These are phyloP conservation scores for Neurospora sp. DNA, from an alignment of 495 filamentous ascomycete genomes.

Conservation along the genomic window DNA sequence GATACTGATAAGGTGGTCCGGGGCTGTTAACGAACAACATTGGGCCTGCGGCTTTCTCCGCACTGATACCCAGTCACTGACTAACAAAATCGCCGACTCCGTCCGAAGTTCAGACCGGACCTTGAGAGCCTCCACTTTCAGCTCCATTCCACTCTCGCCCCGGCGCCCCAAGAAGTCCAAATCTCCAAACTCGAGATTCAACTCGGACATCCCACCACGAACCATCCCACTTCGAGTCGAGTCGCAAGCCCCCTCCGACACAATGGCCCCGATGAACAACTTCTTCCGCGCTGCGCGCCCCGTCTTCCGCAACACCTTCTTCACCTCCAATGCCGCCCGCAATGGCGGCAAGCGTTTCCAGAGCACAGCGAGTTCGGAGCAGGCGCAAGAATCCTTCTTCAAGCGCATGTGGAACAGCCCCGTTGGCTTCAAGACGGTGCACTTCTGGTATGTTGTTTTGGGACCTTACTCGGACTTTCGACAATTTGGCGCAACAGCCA, in stretches of 20 bases:
- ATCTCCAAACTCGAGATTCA: not conserved
- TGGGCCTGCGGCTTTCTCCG: not conserved
- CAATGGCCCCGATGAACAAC: constrained; percentile 28
- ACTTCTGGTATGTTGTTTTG: constrained; percentile 63
- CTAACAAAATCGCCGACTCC: not conserved
- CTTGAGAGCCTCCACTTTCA: not conserved
- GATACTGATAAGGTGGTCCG: not conserved
- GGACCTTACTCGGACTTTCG: not conserved
- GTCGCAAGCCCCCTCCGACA: constrained; percentile 1
- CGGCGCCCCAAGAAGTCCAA: not conserved
- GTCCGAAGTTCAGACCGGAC: not conserved
- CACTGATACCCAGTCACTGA: not conserved
- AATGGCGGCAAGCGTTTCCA: constrained; percentile 53
- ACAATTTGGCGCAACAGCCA: not conserved
- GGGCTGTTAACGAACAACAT: not conserved
- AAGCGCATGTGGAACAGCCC: constrained; percentile 78
- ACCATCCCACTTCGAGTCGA: constrained; percentile 6
- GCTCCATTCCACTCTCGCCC: constrained; percentile 3
- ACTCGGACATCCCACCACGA: constrained; percentile 3
- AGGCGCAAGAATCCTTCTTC: constrained; percentile 46
- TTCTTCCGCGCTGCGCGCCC: constrained; percentile 43
- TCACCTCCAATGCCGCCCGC: constrained; percentile 40
- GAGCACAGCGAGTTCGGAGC: constrained; percentile 43
- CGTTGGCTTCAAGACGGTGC: constrained; percentile 87
- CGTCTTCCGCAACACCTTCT: constrained; percentile 34